phyloP scores from a whole-genome alignment of 106 monocot species.

The Acanthochlamys bracteata region DNA sequence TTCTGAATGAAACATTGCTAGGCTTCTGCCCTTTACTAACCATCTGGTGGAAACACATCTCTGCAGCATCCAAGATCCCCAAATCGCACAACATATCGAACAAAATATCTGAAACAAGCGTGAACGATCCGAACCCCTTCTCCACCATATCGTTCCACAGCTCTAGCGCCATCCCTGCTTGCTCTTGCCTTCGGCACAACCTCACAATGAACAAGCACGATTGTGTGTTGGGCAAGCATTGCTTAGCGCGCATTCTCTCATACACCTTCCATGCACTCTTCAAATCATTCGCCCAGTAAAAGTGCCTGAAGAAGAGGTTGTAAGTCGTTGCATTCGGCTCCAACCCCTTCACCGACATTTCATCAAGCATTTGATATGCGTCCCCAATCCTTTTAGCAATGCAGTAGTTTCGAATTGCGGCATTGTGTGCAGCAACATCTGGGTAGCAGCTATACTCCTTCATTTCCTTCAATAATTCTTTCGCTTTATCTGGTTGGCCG shows the following conservation, averaged over 20 bases:
- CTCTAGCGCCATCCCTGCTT: constrained; percentile 51
- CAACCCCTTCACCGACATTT: constrained; percentile 49
- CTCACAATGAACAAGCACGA: constrained; percentile 82
- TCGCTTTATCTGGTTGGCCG: constrained; percentile 84
- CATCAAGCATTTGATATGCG: constrained; percentile 62
- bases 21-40: constrained; percentile 81
- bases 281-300: constrained; percentile 73
- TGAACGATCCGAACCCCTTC: constrained; percentile 67
- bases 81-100: constrained; percentile 78
- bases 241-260: constrained; percentile 43
- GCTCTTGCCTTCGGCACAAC: constrained; percentile 44
- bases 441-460: constrained; percentile 63
- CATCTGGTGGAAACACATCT: constrained; percentile 77
- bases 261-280: constrained; percentile 54
- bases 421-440: constrained; percentile 77
- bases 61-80: constrained; percentile 71
- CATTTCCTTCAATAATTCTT: constrained; percentile 70
- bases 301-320: constrained; percentile 73
- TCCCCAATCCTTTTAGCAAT: constrained; percentile 71
- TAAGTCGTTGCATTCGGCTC: constrained; percentile 63
- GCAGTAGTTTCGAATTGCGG: constrained; percentile 76
- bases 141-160: constrained; percentile 86
- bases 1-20: constrained; percentile 57
- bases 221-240: constrained; percentile 79
- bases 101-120: constrained; percentile 69